Evolutionary conservation across 352 stramenopile species (phyloP), one percentile per base, ranked within the genome.

Genomic region (Globisporangium irregulare): DNA sequence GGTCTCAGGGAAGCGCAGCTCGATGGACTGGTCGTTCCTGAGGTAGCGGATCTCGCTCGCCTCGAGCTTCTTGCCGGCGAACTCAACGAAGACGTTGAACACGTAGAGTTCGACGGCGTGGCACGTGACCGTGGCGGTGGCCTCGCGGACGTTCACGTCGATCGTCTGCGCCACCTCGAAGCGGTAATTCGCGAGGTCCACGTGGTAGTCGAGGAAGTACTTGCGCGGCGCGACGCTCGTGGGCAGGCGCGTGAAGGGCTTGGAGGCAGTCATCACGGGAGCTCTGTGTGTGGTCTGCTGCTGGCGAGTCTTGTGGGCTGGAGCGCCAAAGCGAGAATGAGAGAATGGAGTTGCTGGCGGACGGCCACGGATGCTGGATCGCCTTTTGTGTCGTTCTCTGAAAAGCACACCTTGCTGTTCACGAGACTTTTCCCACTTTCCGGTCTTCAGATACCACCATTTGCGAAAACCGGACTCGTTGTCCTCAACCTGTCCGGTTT

Each of bases 31-130:
- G 68, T 92, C 81, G 14, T 71, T 69, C 25, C 70, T 57, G 18
- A 81, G 61, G 70, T 90, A 89, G 32, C 79, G 78, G 72, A 90
- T 90, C 65, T 90, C 80, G 3, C 65, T 67, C 72, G 77, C 84
- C 41, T 62, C 72, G 55, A 95, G 53, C 51, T 53, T 56, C 61
- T 77, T 76, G 58, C 71, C 79, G 0, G 50, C 72, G 38, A 91
- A 69, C 58, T 74, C 67, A n/a, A 90, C 78, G 36, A 70, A 74
- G 3, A 94, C 77, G 66, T 91, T 81, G 51, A 92, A 81, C 57
- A 93, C 87, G 62, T 91, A 88, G 9, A 99, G 87, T 77, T 99
- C 96, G 59, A 98, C 90, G 48, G 93, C 89, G 74, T 99, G 97
- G 73, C 98, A 92, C 48, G 81, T 96, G 71, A 99, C 95, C 25